A percentile compares a stretch with the other conserved stretches of the same genome.
Conservation (phyloP, 2,329 filamentous ascomycete species). For the Pseudocercospora cruenta region DNA sequence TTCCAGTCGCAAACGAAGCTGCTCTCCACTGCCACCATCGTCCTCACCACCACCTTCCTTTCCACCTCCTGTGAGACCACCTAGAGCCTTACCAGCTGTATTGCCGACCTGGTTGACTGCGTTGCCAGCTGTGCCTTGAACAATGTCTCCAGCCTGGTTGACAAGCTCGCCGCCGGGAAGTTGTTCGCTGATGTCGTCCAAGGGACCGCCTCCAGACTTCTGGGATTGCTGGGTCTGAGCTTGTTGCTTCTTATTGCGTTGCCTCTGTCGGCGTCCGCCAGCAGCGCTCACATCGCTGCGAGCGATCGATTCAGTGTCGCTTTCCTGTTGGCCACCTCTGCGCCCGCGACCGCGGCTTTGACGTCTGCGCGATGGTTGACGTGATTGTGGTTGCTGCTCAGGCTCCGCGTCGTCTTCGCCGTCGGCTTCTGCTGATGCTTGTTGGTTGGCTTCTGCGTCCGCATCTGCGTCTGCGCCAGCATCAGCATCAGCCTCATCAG, state of each 20-base stretch:
- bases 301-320: constrained; percentile 58
- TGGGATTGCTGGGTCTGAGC: constrained; percentile 42
- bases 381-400: constrained; percentile 45
- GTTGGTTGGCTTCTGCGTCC: constrained; percentile 43
- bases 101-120: constrained; percentile 50
- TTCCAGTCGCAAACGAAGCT: constrained; percentile 61
- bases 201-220: constrained; percentile 51
- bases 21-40: constrained; percentile 50
- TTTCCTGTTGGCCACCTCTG: constrained; percentile 45
- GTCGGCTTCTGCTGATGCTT: constrained; percentile 42
- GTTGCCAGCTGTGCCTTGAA: constrained; percentile 57
- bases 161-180: constrained; percentile 57
- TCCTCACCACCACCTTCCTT: constrained; percentile 40
- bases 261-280: constrained; percentile 61
- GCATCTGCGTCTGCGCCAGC: constrained; percentile 39
- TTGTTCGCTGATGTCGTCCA: constrained; percentile 60
- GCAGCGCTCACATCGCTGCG: constrained; percentile 58
- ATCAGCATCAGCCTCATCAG: constrained; percentile 51
- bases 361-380: constrained; percentile 51
- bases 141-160: constrained; percentile 58
- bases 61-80: constrained; percentile 51
- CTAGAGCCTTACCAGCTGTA: constrained; percentile 51
- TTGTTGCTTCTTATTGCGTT: constrained; percentile 55
- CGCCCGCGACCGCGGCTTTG: constrained; percentile 56
- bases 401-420: constrained; percentile 48